These are phyloP conservation scores for Omphalotus guepiniiformis DNA, from an alignment of 768 basidiomycete genomes.

Conservation along the genomic window DNA sequence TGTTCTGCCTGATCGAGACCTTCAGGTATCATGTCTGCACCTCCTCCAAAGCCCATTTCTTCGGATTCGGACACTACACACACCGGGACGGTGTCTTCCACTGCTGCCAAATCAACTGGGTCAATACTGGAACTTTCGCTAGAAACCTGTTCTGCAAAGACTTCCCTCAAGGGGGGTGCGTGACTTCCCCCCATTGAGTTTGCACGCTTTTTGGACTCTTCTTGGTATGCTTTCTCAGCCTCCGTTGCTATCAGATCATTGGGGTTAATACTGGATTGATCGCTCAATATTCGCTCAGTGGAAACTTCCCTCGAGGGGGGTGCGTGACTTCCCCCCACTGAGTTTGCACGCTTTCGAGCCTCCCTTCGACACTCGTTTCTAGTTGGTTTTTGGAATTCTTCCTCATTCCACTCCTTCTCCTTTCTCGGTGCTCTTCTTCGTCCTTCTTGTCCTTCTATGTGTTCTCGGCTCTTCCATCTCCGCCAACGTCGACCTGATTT, in stretches of 20 bases:
- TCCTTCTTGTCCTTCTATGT: background rate
- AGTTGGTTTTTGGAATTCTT: background rate
- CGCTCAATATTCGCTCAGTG: conserved; percentile 19
- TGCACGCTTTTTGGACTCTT: background rate
- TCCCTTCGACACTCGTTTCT: background rate
- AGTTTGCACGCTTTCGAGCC: background rate
- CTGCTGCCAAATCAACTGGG: no score
- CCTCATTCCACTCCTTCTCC: background rate
- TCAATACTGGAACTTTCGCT: no score
- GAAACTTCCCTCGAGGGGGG: conserved; percentile 7
- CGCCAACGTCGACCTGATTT: no score
- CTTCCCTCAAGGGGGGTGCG: background rate
- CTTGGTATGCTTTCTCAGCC: no score
- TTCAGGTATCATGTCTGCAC: no score
- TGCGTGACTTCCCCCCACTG: background rate
- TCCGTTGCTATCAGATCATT: no score
- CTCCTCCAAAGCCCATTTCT: no score
- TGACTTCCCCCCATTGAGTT: background rate
- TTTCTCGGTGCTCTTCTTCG: background rate
- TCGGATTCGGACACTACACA: no score
- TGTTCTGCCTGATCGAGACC: no score
- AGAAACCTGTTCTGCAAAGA: conserved; percentile 16
- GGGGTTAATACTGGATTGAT: no score
- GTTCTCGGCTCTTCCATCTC: no score
- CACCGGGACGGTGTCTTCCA: no score